Base-by-base conservation (phyloP, 805 yeast species). In the Candida methanosorbosa region DNA sequence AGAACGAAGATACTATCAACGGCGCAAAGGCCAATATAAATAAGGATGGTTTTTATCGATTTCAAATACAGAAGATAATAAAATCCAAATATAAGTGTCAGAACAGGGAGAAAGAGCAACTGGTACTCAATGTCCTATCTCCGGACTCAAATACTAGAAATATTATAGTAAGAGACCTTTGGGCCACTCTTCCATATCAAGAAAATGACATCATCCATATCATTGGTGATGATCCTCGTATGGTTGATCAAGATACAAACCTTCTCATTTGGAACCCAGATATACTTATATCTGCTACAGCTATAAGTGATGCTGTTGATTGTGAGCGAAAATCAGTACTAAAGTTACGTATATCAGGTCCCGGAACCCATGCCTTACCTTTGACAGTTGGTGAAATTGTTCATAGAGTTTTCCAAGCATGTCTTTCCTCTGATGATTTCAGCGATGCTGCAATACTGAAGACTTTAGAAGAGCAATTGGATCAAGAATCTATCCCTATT, bases 201-300 rank as follows among this genome's bases (percentile, higher is more conserved):
- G 49, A 50, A 1, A 68, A 66, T 5, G 88, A 81, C 50, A 64
- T 81, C 0, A 63, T 82, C 14, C 84, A 82, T 53, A 56, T 81
- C 5, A 63, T 82, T 9, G 69, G 78, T 5, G 29, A 34, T 14
- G 39, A 29, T 3, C 66, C 69, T 1, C 56, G 54, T 15, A 41
- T 77, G 3, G 68, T 80, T 8, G 83, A 79, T 43, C 63, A 66
- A 30, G 68, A 70, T 38, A 57, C 66, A 23, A 76, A 81, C 44
- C 52, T 87, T n/a, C 56, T 88, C 20, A 68, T 90, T 16, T 70
- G 92, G 70, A 73, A 82, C 43, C 98, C 98, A 0, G 97, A 92
- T 51, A 58, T 74, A 4, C 57, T 92, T 11, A 59, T 90, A 0
- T 74, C 96, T 0, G 87, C 95, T 2, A 92, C 97, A 0, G 61